A percentile compares a stretch with the other conserved stretches of the same genome.
phyloP scores from a whole-genome alignment of 495 filamentous ascomycete genomes.

The Choiromyces venosus region DNA sequence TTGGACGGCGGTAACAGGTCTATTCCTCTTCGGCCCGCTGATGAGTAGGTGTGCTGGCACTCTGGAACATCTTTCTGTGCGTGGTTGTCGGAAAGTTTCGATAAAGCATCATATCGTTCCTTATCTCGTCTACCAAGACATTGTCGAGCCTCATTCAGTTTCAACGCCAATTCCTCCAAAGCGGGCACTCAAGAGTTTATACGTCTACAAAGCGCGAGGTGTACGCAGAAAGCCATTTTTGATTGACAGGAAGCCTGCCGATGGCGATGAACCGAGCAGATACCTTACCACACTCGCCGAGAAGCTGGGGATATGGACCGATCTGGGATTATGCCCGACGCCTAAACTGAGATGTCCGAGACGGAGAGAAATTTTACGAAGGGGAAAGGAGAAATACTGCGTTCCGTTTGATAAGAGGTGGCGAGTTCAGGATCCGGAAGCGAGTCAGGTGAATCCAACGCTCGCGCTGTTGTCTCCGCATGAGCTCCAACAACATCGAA shows the following conservation, averaged over 20 bases:
- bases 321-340: slow-evolving; percentile 41
- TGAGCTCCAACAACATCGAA: slow-evolving; percentile 25
- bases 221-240: slow-evolving; percentile 41
- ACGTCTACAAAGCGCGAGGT: slow-evolving; percentile 42
- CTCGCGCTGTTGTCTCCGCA: slow-evolving; percentile 32
- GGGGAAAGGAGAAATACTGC: slow-evolving; percentile 41
- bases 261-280: slow-evolving; percentile 41
- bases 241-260: slow-evolving; percentile 41
- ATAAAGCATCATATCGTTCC: slow-evolving; percentile 43
- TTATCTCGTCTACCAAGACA: slow-evolving; percentile 41
- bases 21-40: slow-evolving; percentile 40
- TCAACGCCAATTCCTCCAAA: slow-evolving; percentile 26
- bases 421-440: slow-evolving; percentile 29
- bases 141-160: slow-evolving; percentile 34
- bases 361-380: slow-evolving; percentile 37
- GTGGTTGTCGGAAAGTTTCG: slow-evolving; percentile 41
- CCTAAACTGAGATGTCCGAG: slow-evolving; percentile 42
- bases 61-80: slow-evolving; percentile 41
- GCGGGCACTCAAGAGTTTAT: slow-evolving; percentile 40
- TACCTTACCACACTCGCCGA: slow-evolving; percentile 41
- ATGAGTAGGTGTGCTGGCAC: slow-evolving; percentile 40
- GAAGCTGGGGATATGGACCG: slow-evolving; percentile 40
- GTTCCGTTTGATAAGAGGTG: slow-evolving; percentile 42
- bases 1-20: slow-evolving; percentile 42
- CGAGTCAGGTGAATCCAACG: slow-evolving; percentile 27